Evolutionary conservation across 345 rosid genomes (phyloP).

Genomic region (Kandelia obovata): DNA sequence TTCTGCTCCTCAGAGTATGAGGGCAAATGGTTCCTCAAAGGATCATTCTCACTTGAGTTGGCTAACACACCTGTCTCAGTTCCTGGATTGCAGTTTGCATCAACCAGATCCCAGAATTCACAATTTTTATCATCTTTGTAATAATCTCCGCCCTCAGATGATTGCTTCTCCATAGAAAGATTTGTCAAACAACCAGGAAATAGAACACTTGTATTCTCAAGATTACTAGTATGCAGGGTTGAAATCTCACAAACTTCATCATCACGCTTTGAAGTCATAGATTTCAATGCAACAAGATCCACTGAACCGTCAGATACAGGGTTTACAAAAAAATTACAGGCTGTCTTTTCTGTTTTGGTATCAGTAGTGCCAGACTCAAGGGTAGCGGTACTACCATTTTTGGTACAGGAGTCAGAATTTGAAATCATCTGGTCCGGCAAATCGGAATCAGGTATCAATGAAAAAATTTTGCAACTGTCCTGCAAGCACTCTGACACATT

Average conservation of each 20-base stretch:
- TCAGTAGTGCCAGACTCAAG: constrained; percentile 31
- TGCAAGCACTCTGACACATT: constrained; percentile 30
- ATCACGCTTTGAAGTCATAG: constrained; percentile 27
- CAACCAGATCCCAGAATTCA: constrained; percentile 24
- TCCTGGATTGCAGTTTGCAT: constrained; percentile 30
- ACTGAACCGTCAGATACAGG: constrained; percentile 35
- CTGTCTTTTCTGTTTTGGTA: constrained; percentile 36
- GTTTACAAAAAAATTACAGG: constrained; percentile 32
- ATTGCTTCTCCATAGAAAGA: constrained; percentile 42
- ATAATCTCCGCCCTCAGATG: constrained; percentile 37
- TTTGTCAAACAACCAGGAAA: constrained; percentile 28
- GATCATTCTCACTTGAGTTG: constrained; percentile 36
- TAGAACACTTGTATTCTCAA: constrained; percentile 29
- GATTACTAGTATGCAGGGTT: constrained; percentile 29
- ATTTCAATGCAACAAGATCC: constrained; percentile 26
- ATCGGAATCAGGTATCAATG: constrained; percentile 32
- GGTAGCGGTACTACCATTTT: constrained; percentile 32
- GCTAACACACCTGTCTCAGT: constrained; percentile 32
- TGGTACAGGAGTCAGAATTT: constrained; percentile 28
- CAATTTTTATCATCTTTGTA: constrained; percentile 22
- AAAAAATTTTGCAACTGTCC: constrained; percentile 28
- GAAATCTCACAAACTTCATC: constrained; percentile 41
- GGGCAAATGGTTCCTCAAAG: constrained; percentile 32
- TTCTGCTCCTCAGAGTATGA: constrained; percentile 55
- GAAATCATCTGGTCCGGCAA: constrained; percentile 31